phyloP scores from a whole-genome alignment of 2,329 filamentous ascomycete genomes.

The Botrytis fragariae region DNA sequence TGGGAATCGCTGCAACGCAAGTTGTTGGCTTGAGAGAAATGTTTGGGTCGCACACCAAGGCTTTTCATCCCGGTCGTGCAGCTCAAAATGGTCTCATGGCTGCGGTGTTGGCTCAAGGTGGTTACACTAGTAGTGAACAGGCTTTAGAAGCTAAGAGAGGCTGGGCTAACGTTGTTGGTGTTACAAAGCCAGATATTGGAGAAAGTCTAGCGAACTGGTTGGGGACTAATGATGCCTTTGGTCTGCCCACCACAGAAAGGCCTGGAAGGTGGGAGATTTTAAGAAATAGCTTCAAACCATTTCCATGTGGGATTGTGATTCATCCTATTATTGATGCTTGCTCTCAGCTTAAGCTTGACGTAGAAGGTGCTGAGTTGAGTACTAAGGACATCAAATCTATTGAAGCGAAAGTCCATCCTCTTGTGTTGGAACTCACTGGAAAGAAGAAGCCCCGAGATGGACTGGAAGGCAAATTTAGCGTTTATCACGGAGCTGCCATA shows the following conservation, averaged over 20 bases:
- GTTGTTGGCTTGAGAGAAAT: constrained; percentile 53
- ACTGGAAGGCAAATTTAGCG: constrained; percentile 54
- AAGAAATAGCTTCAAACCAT: constrained; percentile 56
- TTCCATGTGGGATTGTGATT: constrained; percentile 56
- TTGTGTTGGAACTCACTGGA: constrained; percentile 52
- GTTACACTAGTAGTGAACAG: constrained; percentile 48
- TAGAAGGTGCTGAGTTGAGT: constrained; percentile 36
- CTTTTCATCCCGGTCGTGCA: constrained; percentile 53
- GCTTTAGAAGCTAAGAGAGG: constrained; percentile 52
- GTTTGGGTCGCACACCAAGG: constrained; percentile 56
- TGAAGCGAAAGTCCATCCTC: constrained; percentile 47
- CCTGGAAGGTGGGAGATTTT: constrained; percentile 48
- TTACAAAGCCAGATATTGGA: constrained; percentile 42
- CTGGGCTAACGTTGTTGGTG: constrained; percentile 52
- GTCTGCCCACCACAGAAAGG: constrained; percentile 6
- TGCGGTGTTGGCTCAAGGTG: constrained; percentile 46
- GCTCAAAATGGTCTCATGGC: constrained; percentile 52
- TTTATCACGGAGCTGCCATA: constrained; percentile 53
- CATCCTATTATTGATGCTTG: constrained; percentile 55
- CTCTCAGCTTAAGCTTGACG: constrained; percentile 46
- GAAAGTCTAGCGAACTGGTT: constrained; percentile 39
- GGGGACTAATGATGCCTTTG: constrained; percentile 24
- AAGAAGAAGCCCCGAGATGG: constrained; percentile 50
- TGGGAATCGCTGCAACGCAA: constrained; percentile 53
- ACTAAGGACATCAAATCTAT: constrained; percentile 42